Percentiles rank a stretch among this genome's conserved stretches.
These are phyloP conservation scores for Shiraia bambusicola DNA, from an alignment of 2,329 filamentous ascomycete species.

Conservation along the genomic window DNA sequence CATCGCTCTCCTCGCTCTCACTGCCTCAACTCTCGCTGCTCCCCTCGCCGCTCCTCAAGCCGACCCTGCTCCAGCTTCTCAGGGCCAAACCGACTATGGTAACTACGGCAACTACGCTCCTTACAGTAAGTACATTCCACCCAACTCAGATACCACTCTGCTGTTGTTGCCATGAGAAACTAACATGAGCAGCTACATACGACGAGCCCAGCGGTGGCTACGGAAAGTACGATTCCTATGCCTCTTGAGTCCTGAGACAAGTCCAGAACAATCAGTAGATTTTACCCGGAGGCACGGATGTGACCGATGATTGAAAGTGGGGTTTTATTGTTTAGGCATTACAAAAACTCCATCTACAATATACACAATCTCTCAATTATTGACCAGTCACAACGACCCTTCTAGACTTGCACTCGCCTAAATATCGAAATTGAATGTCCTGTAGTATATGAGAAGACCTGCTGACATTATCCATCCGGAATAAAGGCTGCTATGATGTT, in stretches of 20 bases:
- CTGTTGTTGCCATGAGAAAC: not conserved
- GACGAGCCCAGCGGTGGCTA: not conserved
- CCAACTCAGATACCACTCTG: not conserved
- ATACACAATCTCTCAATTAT: no score
- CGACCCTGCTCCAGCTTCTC: constrained; percentile 16
- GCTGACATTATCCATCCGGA: no score
- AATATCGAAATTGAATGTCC: no score
- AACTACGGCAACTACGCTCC: not conserved
- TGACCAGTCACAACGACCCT: no score
- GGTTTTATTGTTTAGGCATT: no score
- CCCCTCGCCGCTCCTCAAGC: constrained; percentile 14
- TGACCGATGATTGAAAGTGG: no score
- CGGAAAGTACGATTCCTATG: not conserved
- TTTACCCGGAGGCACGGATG: no score
- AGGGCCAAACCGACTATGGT: constrained; percentile 9
- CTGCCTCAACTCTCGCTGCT: constrained; percentile 20
- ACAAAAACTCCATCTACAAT: no score
- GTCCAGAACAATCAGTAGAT: no score
- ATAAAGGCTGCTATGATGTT: no score
- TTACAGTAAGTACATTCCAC: not conserved
- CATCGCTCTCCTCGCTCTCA: constrained; percentile 22
- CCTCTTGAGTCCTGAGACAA: constrained; percentile 2
- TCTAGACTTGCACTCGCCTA: no score
- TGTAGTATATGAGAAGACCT: no score
- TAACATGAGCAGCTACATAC: not conserved